phyloP scores from a whole-genome alignment of 2,329 filamentous ascomycete genomes.

The Colletotrichum sojae region DNA sequence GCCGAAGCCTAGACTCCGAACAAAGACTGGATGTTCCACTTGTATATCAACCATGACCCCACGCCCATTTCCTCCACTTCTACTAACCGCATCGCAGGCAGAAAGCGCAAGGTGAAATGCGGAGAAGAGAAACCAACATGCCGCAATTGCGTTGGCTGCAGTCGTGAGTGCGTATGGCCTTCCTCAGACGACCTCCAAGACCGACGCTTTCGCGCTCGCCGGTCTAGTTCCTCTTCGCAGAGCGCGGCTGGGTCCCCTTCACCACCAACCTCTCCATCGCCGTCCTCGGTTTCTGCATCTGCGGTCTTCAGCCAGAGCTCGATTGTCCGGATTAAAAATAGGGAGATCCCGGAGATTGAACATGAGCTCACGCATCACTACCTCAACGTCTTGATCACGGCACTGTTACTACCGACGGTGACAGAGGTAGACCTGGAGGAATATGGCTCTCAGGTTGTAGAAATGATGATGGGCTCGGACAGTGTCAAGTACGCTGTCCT shows the following conservation, averaged over 20 bases:
- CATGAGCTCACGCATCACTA: conserved; percentile 3
- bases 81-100: background rate
- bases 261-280: background rate
- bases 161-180: conserved; percentile 1
- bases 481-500: conserved; percentile 10
- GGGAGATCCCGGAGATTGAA: background rate
- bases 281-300: background rate
- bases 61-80: too few species aligned
- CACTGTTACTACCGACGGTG: background rate
- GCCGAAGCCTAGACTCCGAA: conserved; percentile 1
- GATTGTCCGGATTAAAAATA: background rate
- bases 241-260: background rate
- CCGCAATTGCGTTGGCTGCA: conserved; percentile 1
- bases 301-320: background rate
- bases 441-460: background rate
- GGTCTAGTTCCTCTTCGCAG: background rate
- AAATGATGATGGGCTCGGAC: conserved; percentile 7
- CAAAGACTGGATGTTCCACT: conserved; percentile 12
- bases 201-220: background rate
- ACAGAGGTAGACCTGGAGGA: conserved; percentile 5
- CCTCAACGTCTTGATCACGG: conserved; percentile 2
- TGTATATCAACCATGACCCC: background rate
- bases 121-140: conserved; percentile 15
- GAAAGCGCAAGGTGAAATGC: conserved; percentile 14
- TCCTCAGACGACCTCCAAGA: background rate